Percentiles rank a stretch among this genome's conserved stretches.
These are phyloP conservation scores for Plasmodium chabaudi DNA, from an alignment of 169 alveolate species.

Conservation along the genomic window DNA sequence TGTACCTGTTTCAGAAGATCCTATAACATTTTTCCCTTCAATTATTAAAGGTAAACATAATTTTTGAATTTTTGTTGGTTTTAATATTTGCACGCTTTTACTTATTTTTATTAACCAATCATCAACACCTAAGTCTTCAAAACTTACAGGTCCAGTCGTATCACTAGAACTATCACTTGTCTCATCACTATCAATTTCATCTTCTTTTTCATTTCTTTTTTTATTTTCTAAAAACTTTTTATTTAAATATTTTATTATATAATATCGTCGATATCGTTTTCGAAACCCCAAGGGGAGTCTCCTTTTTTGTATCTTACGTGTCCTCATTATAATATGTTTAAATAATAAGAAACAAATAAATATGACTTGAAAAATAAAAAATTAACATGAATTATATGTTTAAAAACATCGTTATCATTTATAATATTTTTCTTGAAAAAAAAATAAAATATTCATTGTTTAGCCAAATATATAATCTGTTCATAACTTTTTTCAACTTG, in stretches of 20 bases:
- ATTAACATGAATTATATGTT: no score
- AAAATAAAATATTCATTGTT: no score
- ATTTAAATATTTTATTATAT: conserved; percentile 30
- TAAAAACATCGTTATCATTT: no score
- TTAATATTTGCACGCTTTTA: conserved; percentile 78
- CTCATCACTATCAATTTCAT: not conserved
- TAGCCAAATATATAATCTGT: no score
- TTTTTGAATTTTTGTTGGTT: conserved; percentile 94
- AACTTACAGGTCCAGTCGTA: conserved; percentile 22
- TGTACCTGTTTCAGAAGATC: conserved; percentile 97
- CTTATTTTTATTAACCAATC: conserved; percentile 83
- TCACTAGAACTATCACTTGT: not conserved
- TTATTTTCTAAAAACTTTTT: conserved; percentile 1
- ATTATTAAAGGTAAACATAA: conserved; percentile 92
- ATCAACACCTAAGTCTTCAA: conserved; percentile 83
- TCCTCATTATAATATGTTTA: no score
- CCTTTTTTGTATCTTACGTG: not conserved
- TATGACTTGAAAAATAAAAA: no score
- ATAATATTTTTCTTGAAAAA: no score
- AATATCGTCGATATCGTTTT: conserved; percentile 3
- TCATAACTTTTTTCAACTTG: no score
- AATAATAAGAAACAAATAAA: no score
- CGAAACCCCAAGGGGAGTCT: conserved; percentile 9
- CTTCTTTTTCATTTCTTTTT: conserved; percentile 2
- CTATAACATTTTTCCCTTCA: conserved; percentile 92